phyloP scores from a whole-genome alignment of 345 rosid species.

The Leavenworthia alabamica region DNA sequence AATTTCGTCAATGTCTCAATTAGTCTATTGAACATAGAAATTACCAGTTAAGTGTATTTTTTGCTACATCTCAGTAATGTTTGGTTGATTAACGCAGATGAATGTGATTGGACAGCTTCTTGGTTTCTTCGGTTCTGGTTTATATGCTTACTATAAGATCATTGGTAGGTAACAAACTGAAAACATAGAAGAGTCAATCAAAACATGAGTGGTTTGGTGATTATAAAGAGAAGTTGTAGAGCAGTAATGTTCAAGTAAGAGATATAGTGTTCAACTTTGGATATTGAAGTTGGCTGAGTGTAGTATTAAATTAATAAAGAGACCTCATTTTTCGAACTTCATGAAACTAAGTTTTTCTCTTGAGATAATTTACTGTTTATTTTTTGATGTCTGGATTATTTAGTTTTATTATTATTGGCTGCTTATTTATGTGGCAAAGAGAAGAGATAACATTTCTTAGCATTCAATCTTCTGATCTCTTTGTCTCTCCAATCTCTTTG shows the following conservation, averaged over 20 bases:
- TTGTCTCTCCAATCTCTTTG: slow-evolving; percentile 11
- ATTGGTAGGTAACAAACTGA: slow-evolving; percentile 41
- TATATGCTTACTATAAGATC: slow-evolving; percentile 85
- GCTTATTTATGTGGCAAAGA: slow-evolving; percentile 63
- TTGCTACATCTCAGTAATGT: slow-evolving; percentile 1
- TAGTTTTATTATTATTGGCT: slow-evolving; percentile 1
- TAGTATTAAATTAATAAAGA: slow-evolving; percentile 16
- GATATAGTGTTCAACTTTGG: not conserved
- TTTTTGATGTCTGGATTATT: no score
- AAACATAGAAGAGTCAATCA: not conserved
- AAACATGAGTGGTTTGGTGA: not conserved
- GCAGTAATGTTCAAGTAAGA: not conserved
- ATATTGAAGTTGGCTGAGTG: slow-evolving; percentile 6
- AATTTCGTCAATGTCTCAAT: slow-evolving; percentile 10
- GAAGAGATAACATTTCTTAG: slow-evolving; percentile 38
- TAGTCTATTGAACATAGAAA: not conserved
- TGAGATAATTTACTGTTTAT: no score
- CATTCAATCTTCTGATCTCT: slow-evolving; percentile 2
- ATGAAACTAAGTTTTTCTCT: no score
- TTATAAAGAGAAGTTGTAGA: not conserved
- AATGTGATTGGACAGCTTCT: slow-evolving; percentile 79
- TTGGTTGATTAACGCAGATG: slow-evolving; percentile 43
- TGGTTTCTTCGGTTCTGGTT: slow-evolving; percentile 87
- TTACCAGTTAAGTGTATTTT: not conserved
- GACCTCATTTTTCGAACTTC: no score